phyloP scores from a whole-genome alignment of 179 eudicot genomes.

The Monotropa hypopitys region DNA sequence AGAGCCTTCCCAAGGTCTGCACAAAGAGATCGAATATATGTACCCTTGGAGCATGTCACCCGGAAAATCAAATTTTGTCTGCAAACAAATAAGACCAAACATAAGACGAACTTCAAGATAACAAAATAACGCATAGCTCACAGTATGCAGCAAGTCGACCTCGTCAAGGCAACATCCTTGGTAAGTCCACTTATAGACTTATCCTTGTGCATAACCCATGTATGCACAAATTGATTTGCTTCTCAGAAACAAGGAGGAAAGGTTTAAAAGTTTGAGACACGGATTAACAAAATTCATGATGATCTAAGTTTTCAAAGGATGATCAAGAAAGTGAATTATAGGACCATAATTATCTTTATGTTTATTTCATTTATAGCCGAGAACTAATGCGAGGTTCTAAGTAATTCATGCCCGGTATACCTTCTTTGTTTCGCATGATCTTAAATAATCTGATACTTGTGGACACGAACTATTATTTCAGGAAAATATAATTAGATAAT shows the following conservation, averaged over 20 bases:
- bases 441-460: neutral
- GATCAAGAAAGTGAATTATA: neutral
- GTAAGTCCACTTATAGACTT: neutral
- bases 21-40: constrained; percentile 87
- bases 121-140: neutral
- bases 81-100: constrained; percentile 12
- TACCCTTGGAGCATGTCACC: constrained; percentile 91
- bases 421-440: neutral
- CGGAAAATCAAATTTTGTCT: constrained; percentile 89
- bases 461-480: neutral
- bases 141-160: neutral
- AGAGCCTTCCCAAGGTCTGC: constrained; percentile 90
- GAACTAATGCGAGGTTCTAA: neutral
- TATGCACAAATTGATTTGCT: neutral
- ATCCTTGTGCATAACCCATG: neutral
- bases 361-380: neutral
- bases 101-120: neutral
- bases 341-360: neutral
- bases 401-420: neutral
- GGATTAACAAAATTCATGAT: neutral
- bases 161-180: too few species aligned
- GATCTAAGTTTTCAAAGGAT: neutral
- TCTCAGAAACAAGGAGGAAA: neutral
- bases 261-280: neutral
- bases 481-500: neutral